A percentile compares a stretch with the other conserved stretches of the same genome.
Conservation (phyloP, 306 rosid species). For the Prunus dulcis region DNA sequence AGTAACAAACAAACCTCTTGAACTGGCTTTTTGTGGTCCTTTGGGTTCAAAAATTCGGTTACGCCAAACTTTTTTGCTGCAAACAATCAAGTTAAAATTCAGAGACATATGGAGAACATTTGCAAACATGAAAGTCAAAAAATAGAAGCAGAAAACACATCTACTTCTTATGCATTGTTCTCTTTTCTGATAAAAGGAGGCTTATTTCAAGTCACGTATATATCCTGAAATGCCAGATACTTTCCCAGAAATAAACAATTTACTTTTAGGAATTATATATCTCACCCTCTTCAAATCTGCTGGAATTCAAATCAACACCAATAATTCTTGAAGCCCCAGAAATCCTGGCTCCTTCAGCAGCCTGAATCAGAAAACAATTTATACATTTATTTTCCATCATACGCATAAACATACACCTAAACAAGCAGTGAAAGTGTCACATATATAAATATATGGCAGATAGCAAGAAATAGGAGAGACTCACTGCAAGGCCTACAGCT, state of each 20-base stretch:
- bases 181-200: background rate
- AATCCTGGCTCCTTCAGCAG: slow-evolving; percentile 62
- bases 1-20: slow-evolving; percentile 44
- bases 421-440: background rate
- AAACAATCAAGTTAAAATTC: background rate
- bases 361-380: slow-evolving; percentile 26
- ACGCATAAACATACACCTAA: background rate
- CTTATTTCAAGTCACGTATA: too few relatives aligned
- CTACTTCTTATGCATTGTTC: background rate
- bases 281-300: slow-evolving; percentile 54
- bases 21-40: slow-evolving; percentile 35
- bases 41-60: slow-evolving; percentile 59
- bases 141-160: background rate
- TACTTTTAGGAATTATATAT: background rate
- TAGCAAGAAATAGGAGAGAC: slow-evolving; percentile 4
- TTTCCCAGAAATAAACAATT: background rate
- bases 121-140: background rate
- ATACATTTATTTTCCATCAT: too few relatives aligned
- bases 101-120: background rate
- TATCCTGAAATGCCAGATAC: background rate
- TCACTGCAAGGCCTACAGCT: slow-evolving; percentile 62
- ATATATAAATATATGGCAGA: background rate
- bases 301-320: slow-evolving; percentile 54
- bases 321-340: slow-evolving; percentile 65
- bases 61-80: slow-evolving; percentile 57